Evolutionary conservation across 169 alveolate genomes (phyloP).

Genomic region (Plasmodium coatneyi): DNA sequence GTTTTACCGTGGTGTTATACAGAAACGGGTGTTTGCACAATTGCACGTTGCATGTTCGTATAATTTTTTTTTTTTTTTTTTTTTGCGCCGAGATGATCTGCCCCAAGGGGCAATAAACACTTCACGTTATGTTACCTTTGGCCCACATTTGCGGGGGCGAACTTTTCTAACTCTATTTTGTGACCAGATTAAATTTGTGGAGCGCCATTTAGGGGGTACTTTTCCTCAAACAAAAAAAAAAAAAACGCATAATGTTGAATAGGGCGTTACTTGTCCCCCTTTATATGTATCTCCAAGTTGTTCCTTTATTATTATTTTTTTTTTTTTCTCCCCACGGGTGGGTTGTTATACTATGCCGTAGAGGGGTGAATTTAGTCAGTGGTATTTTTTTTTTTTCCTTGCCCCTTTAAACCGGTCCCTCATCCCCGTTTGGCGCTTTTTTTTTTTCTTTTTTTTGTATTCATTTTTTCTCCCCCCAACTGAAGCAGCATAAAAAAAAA

Average conservation of each 20-base stretch:
- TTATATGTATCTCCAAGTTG: neutral
- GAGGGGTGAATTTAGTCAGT: neutral
- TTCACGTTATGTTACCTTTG: neutral
- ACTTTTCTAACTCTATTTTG: neutral
- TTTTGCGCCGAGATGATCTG: neutral
- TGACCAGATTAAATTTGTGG: neutral
- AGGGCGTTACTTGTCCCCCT: neutral
- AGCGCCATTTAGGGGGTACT: neutral
- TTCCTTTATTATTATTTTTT: neutral
- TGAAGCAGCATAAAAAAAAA: neutral
- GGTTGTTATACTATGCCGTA: neutral
- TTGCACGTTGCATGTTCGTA: neutral
- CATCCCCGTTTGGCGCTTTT: neutral
- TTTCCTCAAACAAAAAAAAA: neutral
- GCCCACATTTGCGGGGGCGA: neutral
- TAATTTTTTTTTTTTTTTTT: no score
- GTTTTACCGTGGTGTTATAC: neutral
- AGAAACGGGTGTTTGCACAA: neutral
- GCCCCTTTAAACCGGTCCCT: neutral
- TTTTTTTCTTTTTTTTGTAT: neutral
- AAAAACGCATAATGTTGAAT: neutral
- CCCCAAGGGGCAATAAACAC: neutral
- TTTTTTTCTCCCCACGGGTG: neutral
- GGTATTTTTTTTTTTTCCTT: neutral
- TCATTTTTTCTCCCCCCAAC: neutral